Base-by-base conservation (phyloP, 129 eudicot genomes). In the Artemisia annua region DNA sequence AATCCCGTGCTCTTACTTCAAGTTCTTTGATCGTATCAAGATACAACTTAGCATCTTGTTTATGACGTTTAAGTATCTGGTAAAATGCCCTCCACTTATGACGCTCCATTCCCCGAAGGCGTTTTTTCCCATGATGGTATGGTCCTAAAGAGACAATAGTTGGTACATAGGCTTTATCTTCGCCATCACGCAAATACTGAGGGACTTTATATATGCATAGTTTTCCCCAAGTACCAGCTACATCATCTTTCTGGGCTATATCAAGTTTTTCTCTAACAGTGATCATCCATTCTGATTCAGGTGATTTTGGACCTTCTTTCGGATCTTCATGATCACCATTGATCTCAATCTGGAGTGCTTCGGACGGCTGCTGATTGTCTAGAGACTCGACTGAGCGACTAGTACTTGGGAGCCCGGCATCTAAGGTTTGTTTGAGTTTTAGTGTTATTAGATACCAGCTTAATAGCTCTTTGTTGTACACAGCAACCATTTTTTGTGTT, bases 391-490 rank as follows among this genome's bases (percentile, higher is more conserved):
- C 62, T 2, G 79, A 58, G 13, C 74, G 71, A 59, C 81, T 20
- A 1, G 70, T 43, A 18, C 76, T 68, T 5, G 89, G 79, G 48
- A 74, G 44, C 11, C 91, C 88, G 63, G 87, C 85, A 66, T 85
- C 92, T 1, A 89, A 80, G 11, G 96, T 80, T 87, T 89, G 90
- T 67, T 89, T 89, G 83, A 92, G 96, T 71, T 89, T 92, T 43
- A 89, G 90, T 57, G 98, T 84, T 17, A 92, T 87, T 65, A 92
- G 85, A 75, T 92, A 89, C 98, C 98, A 92, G 63, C 98, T 89
- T 69, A 92, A 85, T 5, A 92, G 87, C 51, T 89, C 95, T 67
- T 92, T 89, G 96, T 89, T 89, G 88, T 82, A 89, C 11, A 92
- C 96, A 57, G 87, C 96, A 48, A 89, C 98, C 98, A 92, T 92